Percentiles rank a stretch among this genome's conserved stretches.
Evolutionary conservation across 139 green algal genomes (phyloP).

Genomic region (Tetradesmus obliquus): DNA sequence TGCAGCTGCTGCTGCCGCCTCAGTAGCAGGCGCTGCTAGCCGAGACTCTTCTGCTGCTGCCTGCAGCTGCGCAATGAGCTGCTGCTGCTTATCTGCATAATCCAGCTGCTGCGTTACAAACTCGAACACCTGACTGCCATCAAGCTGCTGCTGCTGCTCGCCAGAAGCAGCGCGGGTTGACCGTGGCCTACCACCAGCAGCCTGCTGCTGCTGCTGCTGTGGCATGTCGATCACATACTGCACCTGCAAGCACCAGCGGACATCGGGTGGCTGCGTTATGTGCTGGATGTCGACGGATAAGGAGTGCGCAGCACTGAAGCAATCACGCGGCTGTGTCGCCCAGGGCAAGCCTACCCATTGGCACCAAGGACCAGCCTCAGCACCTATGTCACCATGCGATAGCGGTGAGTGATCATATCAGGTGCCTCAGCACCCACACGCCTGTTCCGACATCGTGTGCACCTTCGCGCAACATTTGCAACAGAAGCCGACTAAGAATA

Average conservation of each 20-base stretch:
- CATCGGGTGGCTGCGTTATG: neutral
- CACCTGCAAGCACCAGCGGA: neutral
- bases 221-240: constrained; percentile 9
- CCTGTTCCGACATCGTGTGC: too few relatives aligned
- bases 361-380: too few relatives aligned
- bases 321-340: too few relatives aligned
- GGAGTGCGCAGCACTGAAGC: too few relatives aligned
- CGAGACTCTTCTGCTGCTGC: constrained; percentile 14
- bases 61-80: constrained; percentile 18
- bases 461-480: too few relatives aligned
- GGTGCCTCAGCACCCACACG: too few relatives aligned
- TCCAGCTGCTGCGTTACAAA: constrained; percentile 43
- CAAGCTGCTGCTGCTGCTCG: neutral
- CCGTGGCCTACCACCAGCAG: neutral
- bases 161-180: neutral
- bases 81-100: constrained; percentile 32
- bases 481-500: too few relatives aligned
- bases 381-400: too few relatives aligned
- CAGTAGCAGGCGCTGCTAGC: neutral
- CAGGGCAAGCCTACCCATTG: too few relatives aligned
- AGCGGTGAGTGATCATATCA: too few relatives aligned
- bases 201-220: neutral
- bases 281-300: neutral
- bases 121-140: neutral
- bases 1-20: neutral